Evolutionary conservation across 805 yeast species (phyloP).

Genomic region (Nakazawaea molendinolei): DNA sequence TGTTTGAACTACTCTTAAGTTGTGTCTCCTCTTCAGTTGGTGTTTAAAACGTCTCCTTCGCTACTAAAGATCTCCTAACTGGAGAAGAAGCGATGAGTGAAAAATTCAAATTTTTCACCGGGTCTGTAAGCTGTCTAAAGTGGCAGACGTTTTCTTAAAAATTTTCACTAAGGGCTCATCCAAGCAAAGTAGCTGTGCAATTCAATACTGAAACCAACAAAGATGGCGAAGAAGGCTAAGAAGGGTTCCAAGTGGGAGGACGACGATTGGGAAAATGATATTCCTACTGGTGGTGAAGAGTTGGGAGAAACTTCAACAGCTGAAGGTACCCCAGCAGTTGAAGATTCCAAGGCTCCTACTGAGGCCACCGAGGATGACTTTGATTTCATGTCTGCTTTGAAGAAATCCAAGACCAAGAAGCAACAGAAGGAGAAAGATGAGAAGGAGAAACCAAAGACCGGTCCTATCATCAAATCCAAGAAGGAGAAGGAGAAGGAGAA

Average conservation of each 20-base stretch:
- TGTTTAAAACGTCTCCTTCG: too few species aligned
- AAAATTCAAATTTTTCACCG: slow-evolving; percentile 4
- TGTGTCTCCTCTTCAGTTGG: background rate
- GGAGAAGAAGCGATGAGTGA: background rate
- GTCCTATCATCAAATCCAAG: slow-evolving; percentile 77
- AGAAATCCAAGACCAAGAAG: slow-evolving; percentile 73
- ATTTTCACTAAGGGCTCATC: slow-evolving; percentile 5
- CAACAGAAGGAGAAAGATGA: slow-evolving; percentile 60
- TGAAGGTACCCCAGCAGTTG: slow-evolving; percentile 23
- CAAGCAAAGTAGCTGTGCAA: background rate
- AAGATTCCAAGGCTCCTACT: slow-evolving; percentile 11
- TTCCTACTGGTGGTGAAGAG: slow-evolving; percentile 46
- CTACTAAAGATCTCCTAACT: too few species aligned
- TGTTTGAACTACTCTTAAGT: background rate
- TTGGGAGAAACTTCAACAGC: slow-evolving; percentile 31
- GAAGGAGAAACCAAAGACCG: slow-evolving; percentile 42
- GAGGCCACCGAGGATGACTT: slow-evolving; percentile 15
- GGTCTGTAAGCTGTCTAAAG: slow-evolving; percentile 1
- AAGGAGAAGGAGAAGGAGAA: slow-evolving; percentile 93
- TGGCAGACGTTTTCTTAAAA: slow-evolving; percentile 7
- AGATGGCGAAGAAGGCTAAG: slow-evolving; percentile 48
- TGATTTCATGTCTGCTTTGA: slow-evolving; percentile 80
- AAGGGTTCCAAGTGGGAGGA: slow-evolving; percentile 64
- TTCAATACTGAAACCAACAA: slow-evolving; percentile 1
- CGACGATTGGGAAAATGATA: slow-evolving; percentile 54